These are phyloP conservation scores for Pyrus bretschneideri DNA, from an alignment of 306 rosid genomes.

Conservation along the genomic window DNA sequence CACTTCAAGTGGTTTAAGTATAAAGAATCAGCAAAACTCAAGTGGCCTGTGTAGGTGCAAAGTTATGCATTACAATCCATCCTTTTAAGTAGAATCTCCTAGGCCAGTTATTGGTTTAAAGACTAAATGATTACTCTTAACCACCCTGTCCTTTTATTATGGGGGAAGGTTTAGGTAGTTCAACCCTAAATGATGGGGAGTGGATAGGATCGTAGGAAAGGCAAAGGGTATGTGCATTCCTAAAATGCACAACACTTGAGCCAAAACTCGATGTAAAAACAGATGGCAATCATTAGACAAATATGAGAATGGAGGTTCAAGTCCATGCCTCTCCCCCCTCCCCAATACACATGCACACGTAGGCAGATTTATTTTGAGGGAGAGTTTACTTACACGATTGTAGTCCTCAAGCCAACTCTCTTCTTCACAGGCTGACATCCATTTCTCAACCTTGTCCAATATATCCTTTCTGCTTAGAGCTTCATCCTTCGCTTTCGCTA, in stretches of 20 bases:
- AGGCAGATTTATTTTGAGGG: not conserved
- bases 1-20: not conserved
- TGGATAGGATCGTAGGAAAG: not conserved
- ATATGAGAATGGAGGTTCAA: too few relatives aligned
- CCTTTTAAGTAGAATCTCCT: not conserved
- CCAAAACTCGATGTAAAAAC: not conserved
- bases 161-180: not conserved
- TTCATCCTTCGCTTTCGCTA: slow-evolving; percentile 85
- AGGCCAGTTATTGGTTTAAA: not conserved
- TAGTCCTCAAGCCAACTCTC: slow-evolving; percentile 99
- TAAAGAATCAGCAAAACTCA: not conserved
- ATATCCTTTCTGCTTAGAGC: slow-evolving; percentile 94
- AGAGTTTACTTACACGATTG: slow-evolving; percentile 60
- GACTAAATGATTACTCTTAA: not conserved
- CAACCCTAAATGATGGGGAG: not conserved
- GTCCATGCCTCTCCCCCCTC: not conserved
- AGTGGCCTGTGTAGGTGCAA: not conserved
- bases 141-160: not conserved
- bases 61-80: not conserved
- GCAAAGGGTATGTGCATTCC: not conserved
- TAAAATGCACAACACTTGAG: not conserved
- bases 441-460: slow-evolving; percentile 96
- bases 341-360: not conserved
- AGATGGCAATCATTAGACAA: not conserved
- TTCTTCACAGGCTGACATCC: slow-evolving; percentile 99